Evolutionary conservation across 306 rosid species (phyloP).

Genomic region (Lathyrus aphaca): DNA sequence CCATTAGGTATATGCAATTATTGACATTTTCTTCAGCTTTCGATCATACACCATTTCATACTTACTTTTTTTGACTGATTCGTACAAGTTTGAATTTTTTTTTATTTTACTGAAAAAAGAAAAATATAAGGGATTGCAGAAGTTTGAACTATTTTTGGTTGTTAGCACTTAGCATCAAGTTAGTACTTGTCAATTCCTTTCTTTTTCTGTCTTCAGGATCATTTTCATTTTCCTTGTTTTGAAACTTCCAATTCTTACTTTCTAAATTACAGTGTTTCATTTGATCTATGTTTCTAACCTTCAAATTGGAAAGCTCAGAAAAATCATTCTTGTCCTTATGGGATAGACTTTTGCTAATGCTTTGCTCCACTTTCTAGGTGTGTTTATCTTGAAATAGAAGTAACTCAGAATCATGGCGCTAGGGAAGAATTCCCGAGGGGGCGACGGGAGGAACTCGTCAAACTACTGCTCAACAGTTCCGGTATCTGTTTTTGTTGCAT

Average conservation of each 20-base stretch:
- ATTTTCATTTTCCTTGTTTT: not conserved
- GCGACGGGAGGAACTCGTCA: slow-evolving; percentile 64
- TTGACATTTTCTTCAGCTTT: too few species aligned
- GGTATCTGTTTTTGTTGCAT: slow-evolving; percentile 63
- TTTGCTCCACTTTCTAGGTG: slow-evolving; percentile 45
- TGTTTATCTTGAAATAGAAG: slow-evolving; percentile 31
- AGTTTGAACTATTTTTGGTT: not conserved
- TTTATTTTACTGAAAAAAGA: not conserved
- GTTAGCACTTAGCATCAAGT: not conserved
- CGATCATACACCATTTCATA: too few species aligned
- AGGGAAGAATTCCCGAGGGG: slow-evolving; percentile 66
- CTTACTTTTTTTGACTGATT: not conserved
- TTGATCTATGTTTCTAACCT: slow-evolving; percentile 18
- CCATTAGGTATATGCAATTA: not conserved
- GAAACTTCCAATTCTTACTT: slow-evolving; percentile 11
- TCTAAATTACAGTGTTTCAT: not conserved
- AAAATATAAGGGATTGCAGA: not conserved
- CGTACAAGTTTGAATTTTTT: not conserved
- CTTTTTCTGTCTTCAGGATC: too few species aligned
- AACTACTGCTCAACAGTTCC: slow-evolving; percentile 58
- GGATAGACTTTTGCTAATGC: slow-evolving; percentile 28
- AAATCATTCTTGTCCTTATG: slow-evolving; percentile 14
- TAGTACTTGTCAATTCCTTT: too few species aligned
- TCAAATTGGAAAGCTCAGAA: not conserved
- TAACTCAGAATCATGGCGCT: slow-evolving; percentile 53